Conservation (phyloP, 495 filamentous ascomycete genomes). For the Neurospora sp. region DNA sequence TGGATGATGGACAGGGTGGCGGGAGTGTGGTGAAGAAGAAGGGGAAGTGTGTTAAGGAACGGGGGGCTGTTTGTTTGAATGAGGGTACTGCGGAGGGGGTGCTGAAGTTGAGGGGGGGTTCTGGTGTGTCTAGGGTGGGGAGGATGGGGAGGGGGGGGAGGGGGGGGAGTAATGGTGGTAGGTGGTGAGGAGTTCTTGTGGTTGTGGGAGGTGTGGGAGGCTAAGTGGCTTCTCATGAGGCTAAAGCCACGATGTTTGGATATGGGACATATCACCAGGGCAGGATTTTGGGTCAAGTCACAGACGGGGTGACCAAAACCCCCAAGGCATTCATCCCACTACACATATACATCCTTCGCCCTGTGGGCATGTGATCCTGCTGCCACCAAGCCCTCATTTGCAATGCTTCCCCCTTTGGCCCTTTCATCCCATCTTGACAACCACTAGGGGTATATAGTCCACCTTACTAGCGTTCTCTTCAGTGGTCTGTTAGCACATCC, state of each 20-base stretch:
- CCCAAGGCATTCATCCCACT: too few species aligned
- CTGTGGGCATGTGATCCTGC: too few species aligned
- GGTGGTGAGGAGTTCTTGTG: background rate
- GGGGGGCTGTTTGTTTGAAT: background rate
- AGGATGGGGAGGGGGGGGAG: background rate
- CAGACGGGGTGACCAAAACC: too few species aligned
- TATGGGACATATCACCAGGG: background rate
- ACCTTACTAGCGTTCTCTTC: too few species aligned
- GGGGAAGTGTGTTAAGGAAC: slow-evolving; percentile 1
- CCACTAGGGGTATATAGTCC: too few species aligned
- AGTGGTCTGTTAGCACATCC: too few species aligned
- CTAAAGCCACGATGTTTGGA: background rate
- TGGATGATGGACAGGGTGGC: background rate
- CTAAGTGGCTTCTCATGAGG: background rate
- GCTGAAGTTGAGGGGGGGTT: background rate
- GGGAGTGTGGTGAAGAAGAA: background rate
- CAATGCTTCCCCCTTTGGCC: too few species aligned
- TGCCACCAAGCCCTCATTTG: too few species aligned
- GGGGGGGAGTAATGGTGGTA: background rate
- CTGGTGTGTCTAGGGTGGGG: background rate
- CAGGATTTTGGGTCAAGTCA: background rate
- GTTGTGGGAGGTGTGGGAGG: background rate
- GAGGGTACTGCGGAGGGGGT: too few species aligned
- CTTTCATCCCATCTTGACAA: too few species aligned
- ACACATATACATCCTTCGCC: too few species aligned